Percentiles rank a stretch among this genome's conserved stretches.
phyloP scores from a whole-genome alignment of 371 early-diverging fungal genomes.

The Mortierella sp. region DNA sequence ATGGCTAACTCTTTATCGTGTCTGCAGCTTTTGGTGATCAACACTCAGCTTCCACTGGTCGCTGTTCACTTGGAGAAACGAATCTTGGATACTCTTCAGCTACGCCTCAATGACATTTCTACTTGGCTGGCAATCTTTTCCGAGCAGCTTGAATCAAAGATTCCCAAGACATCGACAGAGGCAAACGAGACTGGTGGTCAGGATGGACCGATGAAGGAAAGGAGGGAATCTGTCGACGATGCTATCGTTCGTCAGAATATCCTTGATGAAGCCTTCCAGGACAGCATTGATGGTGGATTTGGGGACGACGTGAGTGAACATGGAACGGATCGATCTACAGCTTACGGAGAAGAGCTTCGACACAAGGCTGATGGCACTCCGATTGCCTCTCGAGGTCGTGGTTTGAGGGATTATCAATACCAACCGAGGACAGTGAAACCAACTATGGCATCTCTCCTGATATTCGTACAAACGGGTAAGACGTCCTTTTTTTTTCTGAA shows the following conservation, averaged over 20 bases:
- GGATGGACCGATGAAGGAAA: background rate
- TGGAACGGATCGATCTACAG: conserved; percentile 48
- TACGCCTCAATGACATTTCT: conserved; percentile 74
- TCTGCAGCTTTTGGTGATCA: conserved; percentile 64
- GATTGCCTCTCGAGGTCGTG: conserved; percentile 3
- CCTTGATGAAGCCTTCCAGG: conserved; percentile 17
- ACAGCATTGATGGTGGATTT: conserved; percentile 27
- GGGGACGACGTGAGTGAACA: conserved; percentile 49
- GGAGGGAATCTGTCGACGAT: conserved; percentile 11
- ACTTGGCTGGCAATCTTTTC: conserved; percentile 69
- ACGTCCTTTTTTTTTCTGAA: background rate
- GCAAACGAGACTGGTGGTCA: background rate
- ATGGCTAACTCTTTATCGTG: conserved; percentile 1
- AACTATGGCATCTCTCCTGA: conserved; percentile 30
- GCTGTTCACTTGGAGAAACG: conserved; percentile 67
- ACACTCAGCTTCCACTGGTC: conserved; percentile 74
- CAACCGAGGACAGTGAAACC: conserved; percentile 22
- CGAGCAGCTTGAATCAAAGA: conserved; percentile 13
- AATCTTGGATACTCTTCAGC: conserved; percentile 72
- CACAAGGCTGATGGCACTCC: conserved; percentile 29
- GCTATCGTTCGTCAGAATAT: conserved; percentile 16
- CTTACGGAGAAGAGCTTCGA: conserved; percentile 49
- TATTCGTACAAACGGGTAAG: conserved; percentile 38
- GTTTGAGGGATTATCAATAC: conserved; percentile 6
- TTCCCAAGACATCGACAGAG: conserved; percentile 3